These are phyloP conservation scores for Rehmannia glutinosa DNA, from an alignment of 257 asterid genomes.

Conservation along the genomic window DNA sequence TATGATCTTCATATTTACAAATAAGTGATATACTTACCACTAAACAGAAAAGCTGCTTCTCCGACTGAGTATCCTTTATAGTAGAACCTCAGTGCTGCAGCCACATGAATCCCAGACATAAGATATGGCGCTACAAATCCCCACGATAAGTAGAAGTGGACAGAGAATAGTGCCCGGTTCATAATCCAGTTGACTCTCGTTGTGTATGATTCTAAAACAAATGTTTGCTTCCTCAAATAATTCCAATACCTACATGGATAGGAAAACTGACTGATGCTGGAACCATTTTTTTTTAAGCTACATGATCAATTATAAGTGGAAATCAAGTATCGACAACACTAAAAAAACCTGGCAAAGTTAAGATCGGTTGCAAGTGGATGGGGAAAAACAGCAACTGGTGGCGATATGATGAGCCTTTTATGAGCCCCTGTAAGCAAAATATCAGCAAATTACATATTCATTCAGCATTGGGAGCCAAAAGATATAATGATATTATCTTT, in stretches of 20 bases:
- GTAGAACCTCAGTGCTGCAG: constrained; percentile 51
- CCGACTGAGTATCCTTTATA: constrained; percentile 34
- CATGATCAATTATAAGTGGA: neutral
- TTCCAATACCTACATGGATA: constrained; percentile 66
- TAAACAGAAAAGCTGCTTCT: constrained; percentile 33
- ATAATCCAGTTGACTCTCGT: constrained; percentile 64
- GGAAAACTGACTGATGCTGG: too few species aligned
- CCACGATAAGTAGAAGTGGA: constrained; percentile 80
- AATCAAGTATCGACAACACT: neutral
- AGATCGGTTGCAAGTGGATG: constrained; percentile 84
- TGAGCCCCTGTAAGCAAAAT: constrained; percentile 49
- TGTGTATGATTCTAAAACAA: constrained; percentile 74
- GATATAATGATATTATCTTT: neutral
- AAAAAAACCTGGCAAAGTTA: constrained; percentile 59
- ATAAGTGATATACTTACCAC: constrained; percentile 40
- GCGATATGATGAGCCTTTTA: constrained; percentile 69
- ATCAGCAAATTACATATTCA: constrained; percentile 5
- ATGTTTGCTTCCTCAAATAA: constrained; percentile 82
- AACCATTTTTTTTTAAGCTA: neutral
- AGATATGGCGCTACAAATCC: constrained; percentile 64
- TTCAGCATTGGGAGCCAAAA: neutral
- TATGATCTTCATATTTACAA: too few species aligned
- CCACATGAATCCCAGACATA: constrained; percentile 55
- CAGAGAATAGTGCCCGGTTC: constrained; percentile 72
- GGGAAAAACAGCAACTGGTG: constrained; percentile 84